Evolutionary conservation across 139 green algal genomes (phyloP).

Genomic region (Micractinium conductrix): DNA sequence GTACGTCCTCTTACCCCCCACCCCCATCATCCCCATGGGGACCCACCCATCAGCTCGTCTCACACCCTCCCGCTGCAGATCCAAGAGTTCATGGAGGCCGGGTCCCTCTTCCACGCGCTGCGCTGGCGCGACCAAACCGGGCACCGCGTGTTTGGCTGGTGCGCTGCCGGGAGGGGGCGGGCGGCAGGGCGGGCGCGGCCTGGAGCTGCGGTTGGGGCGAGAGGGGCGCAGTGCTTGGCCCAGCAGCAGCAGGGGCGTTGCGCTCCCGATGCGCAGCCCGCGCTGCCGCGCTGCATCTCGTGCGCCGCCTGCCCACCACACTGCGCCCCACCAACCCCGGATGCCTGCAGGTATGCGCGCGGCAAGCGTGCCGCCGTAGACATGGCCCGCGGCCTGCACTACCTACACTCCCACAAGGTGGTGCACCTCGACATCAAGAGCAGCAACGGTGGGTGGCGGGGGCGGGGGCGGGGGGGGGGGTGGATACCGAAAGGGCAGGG

Average conservation of each 20-base stretch:
- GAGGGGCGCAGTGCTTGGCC: no score
- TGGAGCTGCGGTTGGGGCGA: no score
- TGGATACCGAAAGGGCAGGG: not conserved
- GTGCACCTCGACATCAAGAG: constrained; percentile 56
- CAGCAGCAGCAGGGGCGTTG: not conserved
- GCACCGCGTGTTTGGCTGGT: constrained; percentile 41
- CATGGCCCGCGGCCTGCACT: constrained; percentile 42
- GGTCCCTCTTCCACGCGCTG: constrained; percentile 22
- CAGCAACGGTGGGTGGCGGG: not conserved
- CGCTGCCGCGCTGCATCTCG: not conserved
- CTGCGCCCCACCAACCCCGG: not conserved
- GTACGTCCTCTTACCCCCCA: not conserved
- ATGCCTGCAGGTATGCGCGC: constrained; percentile 11
- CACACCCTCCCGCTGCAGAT: no score
- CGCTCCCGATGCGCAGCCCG: not conserved
- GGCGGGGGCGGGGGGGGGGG: not conserved
- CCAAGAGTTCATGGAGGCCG: constrained; percentile 47
- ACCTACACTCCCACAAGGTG: constrained; percentile 40
- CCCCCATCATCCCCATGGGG: not conserved
- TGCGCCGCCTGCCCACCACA: not conserved
- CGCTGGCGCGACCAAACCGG: constrained; percentile 30
- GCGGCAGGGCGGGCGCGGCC: no score
- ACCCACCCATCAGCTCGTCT: not conserved
- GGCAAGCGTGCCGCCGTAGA: constrained; percentile 33
- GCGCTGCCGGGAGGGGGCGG: not conserved